Percentiles rank a stretch among this genome's conserved stretches.
Evolutionary conservation across 2,329 filamentous ascomycete species (phyloP).

Genomic region (Arthrobotrys musiformis): DNA sequence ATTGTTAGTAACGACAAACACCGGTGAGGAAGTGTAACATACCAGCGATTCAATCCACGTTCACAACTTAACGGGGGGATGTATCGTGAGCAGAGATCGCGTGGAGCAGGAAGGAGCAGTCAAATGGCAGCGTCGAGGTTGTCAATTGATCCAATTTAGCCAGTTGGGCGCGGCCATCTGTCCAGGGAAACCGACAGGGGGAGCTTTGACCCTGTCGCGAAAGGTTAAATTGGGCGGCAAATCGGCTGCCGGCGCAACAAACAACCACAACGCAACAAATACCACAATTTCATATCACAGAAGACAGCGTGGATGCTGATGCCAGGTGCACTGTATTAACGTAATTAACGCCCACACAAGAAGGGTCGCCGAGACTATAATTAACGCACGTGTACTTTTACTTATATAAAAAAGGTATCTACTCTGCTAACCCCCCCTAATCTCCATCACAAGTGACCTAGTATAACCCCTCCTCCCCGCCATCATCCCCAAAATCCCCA

Average conservation of each 20-base stretch:
- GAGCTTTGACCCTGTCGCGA: background rate
- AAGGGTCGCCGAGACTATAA: too few species aligned
- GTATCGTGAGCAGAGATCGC: background rate
- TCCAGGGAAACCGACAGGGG: constrained; percentile 12
- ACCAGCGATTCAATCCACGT: background rate
- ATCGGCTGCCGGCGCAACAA: constrained; percentile 18
- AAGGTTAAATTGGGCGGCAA: background rate
- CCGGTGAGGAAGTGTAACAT: background rate
- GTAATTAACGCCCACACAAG: too few species aligned
- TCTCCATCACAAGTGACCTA: background rate
- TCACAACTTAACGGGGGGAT: too few species aligned
- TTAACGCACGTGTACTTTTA: background rate
- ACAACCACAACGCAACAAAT: constrained; percentile 19
- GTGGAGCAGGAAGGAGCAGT: background rate
- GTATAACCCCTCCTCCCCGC: constrained; percentile 62
- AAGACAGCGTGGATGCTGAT: too few species aligned
- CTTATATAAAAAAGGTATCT: constrained; percentile 8
- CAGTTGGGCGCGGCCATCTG: constrained; percentile 23
- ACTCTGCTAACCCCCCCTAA: background rate
- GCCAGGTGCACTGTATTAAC: too few species aligned
- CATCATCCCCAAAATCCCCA: constrained; percentile 58
- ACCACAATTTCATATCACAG: background rate
- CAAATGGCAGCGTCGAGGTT: too few species aligned
- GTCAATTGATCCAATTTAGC: constrained; percentile 51
- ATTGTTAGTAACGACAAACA: background rate